A percentile compares a stretch with the other conserved stretches of the same genome.
phyloP scores from a whole-genome alignment of 768 basidiomycete genomes.

The Suillus spraguei region DNA sequence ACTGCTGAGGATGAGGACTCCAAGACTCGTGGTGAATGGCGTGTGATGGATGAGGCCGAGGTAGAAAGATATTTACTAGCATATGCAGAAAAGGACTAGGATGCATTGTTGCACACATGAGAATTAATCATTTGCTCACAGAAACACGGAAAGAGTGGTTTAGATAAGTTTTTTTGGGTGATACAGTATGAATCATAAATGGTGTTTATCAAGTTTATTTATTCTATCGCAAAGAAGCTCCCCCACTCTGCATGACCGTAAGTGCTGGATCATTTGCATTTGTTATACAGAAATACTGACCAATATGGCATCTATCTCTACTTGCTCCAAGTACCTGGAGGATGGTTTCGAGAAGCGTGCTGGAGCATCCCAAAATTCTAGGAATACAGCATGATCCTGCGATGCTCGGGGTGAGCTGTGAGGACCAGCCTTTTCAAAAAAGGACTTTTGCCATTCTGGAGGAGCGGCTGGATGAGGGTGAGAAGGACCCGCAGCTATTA shows the following conservation, averaged over 20 bases:
- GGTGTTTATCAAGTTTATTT: slow-evolving; percentile 20
- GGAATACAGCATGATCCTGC: slow-evolving; percentile 28
- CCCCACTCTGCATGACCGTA: slow-evolving; percentile 55
- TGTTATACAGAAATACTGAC: slow-evolving; percentile 38
- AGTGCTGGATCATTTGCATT: slow-evolving; percentile 5
- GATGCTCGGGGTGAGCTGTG: neutral
- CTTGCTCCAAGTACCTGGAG: slow-evolving; percentile 49
- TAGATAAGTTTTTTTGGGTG: neutral
- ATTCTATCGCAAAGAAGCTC: slow-evolving; percentile 50
- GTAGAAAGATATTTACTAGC: slow-evolving; percentile 81
- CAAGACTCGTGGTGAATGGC: slow-evolving; percentile 77
- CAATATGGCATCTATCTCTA: slow-evolving; percentile 68
- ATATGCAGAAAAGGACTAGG: slow-evolving; percentile 85
- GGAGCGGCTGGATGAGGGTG: slow-evolving; percentile 72
- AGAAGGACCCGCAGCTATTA: slow-evolving; percentile 39
- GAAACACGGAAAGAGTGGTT: neutral
- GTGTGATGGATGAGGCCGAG: slow-evolving; percentile 75
- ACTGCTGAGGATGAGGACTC: slow-evolving; percentile 67
- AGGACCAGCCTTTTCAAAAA: slow-evolving; percentile 41
- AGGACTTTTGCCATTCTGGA: slow-evolving; percentile 54
- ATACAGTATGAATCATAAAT: neutral
- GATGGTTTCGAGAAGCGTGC: slow-evolving; percentile 56
- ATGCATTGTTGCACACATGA: neutral
- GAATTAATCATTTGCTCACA: neutral
- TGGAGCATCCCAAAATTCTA: slow-evolving; percentile 72